These are phyloP conservation scores for Cercospora sp. DNA, from an alignment of 2,329 filamentous ascomycete species.

Conservation along the genomic window DNA sequence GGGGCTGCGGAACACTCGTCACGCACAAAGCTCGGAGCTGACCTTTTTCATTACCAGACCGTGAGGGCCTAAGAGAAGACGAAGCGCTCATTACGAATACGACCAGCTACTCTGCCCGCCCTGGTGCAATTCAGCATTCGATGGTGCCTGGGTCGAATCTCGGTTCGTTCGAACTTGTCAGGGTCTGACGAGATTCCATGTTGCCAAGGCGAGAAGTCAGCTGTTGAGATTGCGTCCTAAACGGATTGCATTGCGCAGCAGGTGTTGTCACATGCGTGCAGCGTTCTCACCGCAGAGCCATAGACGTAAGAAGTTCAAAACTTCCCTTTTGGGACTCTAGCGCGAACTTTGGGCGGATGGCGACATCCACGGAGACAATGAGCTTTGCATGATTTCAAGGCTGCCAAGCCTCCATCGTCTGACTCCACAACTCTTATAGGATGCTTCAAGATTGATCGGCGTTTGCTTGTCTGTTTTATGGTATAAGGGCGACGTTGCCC, in stretches of 20 bases:
- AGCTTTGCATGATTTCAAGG: not conserved
- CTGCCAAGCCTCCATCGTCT: not conserved
- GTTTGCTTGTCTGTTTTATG: not conserved
- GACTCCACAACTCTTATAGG: not conserved
- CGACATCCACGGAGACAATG: not conserved
- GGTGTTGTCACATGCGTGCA: not conserved
- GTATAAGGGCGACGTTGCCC: not conserved
- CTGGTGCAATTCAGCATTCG: not conserved
- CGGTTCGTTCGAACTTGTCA: not conserved
- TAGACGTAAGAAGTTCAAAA: not conserved
- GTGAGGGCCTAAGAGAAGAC: not conserved
- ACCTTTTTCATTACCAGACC: not conserved
- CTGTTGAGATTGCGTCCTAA: not conserved
- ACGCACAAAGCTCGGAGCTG: not conserved
- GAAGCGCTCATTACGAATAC: not conserved
- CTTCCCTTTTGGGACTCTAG: not conserved
- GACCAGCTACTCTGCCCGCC: not conserved
- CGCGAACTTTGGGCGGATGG: not conserved
- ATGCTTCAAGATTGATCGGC: not conserved
- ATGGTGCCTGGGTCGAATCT: not conserved
- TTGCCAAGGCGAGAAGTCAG: not conserved
- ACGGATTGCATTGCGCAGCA: not conserved
- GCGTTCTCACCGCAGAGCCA: not conserved
- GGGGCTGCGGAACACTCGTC: not conserved
- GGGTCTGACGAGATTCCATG: not conserved